These are phyloP conservation scores for Aspergillus olivimuriae DNA, from an alignment of 495 filamentous ascomycete genomes.

Conservation along the genomic window DNA sequence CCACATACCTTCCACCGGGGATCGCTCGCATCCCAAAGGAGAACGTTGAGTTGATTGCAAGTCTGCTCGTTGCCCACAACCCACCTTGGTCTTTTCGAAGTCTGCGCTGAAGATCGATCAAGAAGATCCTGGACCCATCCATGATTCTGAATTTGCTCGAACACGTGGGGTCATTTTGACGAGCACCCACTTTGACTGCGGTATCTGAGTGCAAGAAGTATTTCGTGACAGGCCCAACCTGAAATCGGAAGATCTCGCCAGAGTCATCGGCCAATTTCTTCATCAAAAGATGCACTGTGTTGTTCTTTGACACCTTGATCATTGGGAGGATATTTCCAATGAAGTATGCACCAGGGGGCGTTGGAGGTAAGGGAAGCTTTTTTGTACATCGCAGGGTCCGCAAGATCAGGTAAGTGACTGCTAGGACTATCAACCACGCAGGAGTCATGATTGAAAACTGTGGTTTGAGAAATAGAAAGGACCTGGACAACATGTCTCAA, in stretches of 20 bases:
- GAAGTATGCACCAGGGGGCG: not conserved
- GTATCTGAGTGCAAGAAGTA: not conserved
- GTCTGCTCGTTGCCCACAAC: not conserved
- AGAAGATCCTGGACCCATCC: not conserved
- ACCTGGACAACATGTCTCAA: too few relatives aligned
- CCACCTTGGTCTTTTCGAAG: not conserved
- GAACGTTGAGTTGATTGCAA: not conserved
- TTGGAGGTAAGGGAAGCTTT: not conserved
- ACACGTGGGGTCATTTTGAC: too few relatives aligned
- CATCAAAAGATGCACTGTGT: not conserved
- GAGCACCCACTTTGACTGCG: not conserved
- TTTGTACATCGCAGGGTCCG: not conserved
- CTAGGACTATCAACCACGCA: not conserved
- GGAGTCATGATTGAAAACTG: too few relatives aligned
- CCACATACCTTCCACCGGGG: not conserved
- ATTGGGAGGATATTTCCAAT: not conserved
- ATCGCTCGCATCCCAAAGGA: not conserved
- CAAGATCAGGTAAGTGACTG: not conserved
- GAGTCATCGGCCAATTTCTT: not conserved
- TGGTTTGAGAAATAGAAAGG: too few relatives aligned
- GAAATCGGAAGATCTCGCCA: not conserved
- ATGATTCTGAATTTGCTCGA: too few relatives aligned
- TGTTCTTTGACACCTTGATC: not conserved
- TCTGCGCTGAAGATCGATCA: not conserved
- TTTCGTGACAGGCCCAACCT: not conserved